Percentiles rank a stretch among this genome's conserved stretches.
These are phyloP conservation scores for Epichloe coenophiala DNA, from an alignment of 2,329 filamentous ascomycete species.

Conservation along the genomic window DNA sequence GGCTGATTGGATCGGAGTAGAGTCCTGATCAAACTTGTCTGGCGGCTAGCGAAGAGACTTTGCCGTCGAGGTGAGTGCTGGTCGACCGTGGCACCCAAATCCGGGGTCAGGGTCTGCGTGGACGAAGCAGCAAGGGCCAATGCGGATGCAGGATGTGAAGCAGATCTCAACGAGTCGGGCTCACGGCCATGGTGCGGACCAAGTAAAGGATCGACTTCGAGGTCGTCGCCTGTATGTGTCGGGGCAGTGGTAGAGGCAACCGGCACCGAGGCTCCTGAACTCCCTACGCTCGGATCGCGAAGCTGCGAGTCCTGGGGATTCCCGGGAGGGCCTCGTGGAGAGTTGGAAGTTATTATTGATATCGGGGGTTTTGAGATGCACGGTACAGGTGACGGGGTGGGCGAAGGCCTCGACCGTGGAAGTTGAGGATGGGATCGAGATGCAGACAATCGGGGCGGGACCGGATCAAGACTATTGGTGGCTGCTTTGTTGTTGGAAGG, in stretches of 20 bases:
- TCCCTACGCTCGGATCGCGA: neutral
- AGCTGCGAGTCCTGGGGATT: neutral
- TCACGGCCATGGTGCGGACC: slow-evolving; percentile 11
- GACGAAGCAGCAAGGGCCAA: slow-evolving; percentile 7
- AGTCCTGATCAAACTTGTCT: slow-evolving; percentile 20
- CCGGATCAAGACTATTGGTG: neutral
- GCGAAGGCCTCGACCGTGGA: slow-evolving; percentile 1
- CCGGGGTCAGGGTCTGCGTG: neutral
- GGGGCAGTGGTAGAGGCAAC: slow-evolving; percentile 6
- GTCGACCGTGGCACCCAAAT: slow-evolving; percentile 11
- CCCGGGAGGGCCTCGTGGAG: neutral
- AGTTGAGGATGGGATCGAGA: slow-evolving; percentile 7
- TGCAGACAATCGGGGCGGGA: slow-evolving; percentile 2
- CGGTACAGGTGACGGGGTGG: neutral
- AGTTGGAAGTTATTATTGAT: neutral
- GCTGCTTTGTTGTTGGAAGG: neutral
- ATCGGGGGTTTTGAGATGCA: neutral
- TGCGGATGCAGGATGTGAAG: slow-evolving; percentile 12
- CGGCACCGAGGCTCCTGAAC: slow-evolving; percentile 1
- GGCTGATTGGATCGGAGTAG: slow-evolving; percentile 14
- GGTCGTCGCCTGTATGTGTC: slow-evolving; percentile 9
- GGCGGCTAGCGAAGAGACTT: slow-evolving; percentile 25
- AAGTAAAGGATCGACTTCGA: slow-evolving; percentile 4
- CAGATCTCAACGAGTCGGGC: slow-evolving; percentile 15
- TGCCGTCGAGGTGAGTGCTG: slow-evolving; percentile 13